phyloP scores from a whole-genome alignment of 352 stramenopile genomes.

The Pythium folliculosum region DNA sequence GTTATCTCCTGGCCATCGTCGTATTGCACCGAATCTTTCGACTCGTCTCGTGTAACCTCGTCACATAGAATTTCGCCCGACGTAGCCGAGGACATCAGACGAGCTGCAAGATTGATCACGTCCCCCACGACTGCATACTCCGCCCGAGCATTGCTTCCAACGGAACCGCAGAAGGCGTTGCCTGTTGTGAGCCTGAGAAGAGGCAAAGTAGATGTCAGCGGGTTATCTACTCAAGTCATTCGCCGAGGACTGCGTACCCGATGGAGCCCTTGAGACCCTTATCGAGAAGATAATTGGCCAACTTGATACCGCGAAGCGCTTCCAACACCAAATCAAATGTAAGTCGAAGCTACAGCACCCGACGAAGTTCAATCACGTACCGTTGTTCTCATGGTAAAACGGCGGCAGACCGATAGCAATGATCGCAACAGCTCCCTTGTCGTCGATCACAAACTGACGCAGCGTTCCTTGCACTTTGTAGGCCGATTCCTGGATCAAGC shows the following conservation, averaged over 20 bases:
- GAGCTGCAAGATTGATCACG: slow-evolving; percentile 79
- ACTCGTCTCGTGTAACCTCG: slow-evolving; percentile 58
- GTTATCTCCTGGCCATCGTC: slow-evolving; percentile 42
- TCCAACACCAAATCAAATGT: neutral
- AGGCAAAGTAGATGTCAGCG: neutral
- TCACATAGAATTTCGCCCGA: slow-evolving; percentile 77
- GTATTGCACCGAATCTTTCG: slow-evolving; percentile 59
- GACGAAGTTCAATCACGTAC: slow-evolving; percentile 24
- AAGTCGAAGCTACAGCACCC: neutral
- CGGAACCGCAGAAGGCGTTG: slow-evolving; percentile 71
- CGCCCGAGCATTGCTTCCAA: slow-evolving; percentile 64
- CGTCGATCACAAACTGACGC: slow-evolving; percentile 86
- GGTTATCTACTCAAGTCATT: neutral
- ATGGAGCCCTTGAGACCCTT: slow-evolving; percentile 69
- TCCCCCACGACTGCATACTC: slow-evolving; percentile 87
- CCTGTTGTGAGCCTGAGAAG: slow-evolving; percentile 60
- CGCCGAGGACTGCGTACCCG: slow-evolving; percentile 36
- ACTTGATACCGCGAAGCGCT: slow-evolving; percentile 68
- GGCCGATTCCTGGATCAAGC: slow-evolving; percentile 69
- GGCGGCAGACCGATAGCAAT: slow-evolving; percentile 74
- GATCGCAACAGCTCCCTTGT: slow-evolving; percentile 83
- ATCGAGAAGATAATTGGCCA: slow-evolving; percentile 62
- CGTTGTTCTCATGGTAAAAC: slow-evolving; percentile 88
- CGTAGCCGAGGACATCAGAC: slow-evolving; percentile 68
- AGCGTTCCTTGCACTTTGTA: slow-evolving; percentile 83